Evolutionary conservation across 2,329 filamentous ascomycete genomes (phyloP), one percentile per base, ranked within the genome.

Genomic region (Colletotrichum sp.): DNA sequence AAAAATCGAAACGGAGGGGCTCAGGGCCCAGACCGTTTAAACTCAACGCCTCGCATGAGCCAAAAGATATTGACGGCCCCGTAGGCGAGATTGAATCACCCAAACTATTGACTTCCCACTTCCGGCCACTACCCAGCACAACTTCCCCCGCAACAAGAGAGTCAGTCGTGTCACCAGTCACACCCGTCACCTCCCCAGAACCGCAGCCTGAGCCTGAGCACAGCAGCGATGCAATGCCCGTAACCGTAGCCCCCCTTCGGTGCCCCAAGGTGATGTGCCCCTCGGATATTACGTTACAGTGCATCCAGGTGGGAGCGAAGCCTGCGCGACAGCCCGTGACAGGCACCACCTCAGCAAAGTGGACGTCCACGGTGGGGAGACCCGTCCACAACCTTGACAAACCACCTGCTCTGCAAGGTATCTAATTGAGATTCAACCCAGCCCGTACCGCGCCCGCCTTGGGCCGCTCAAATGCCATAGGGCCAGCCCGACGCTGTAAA

Each of bases 221-320:
- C 59, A 15, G 59, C 32, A 8, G 32, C 30, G 18, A 13, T 36
- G 28, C 32, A 13, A 36, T 63, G 59, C 55, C 26, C 55, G 16
- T 59, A 28, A 49, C 64, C 26, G 52, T n/a, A 60, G 60, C 62
- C 63, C 64, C 28, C 44, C 44, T 52, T 32, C 66, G 28, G 18
- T n/a, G 28, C 34, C 59, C 24, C 60, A 44, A 57, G 39, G 44
- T 68, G 39, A 59, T 39, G 49, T 44, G 16, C 64, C 49, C 36
- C 52, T 76, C 76, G 76, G 49, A 76, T 77, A 77, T 76, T 69
- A 77, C 76, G 69, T 77, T 77, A 72, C 76, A 76, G 69, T 62
- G 72, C 72, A 77, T 64, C 39, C 63, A 72, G 69, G 34, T 71
- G 49, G 63, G 60, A 39, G 52, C 18, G n/a, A 28, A 18, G 21